Base-by-base conservation (phyloP, 176 grass and related monocot species). In the Avena atlantica region DNA sequence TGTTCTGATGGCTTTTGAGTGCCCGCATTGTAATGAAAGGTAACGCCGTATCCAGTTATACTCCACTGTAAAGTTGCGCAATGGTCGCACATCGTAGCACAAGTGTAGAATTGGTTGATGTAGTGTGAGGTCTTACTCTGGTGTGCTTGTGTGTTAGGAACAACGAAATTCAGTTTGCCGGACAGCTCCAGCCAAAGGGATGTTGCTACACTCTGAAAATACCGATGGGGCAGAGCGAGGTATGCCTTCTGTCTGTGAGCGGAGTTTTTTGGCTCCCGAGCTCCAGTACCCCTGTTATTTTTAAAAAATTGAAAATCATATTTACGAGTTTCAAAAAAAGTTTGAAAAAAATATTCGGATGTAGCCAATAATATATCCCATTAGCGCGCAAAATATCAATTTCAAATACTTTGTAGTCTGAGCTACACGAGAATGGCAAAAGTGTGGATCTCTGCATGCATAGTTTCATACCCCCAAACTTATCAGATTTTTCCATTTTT, bases 161-260 rank as follows among this genome's bases (percentile, higher is more conserved):
- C 82, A 98, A 94, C 14, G 96, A 98, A 83, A 9, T 98, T 74
- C 96, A 98, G 86, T 98, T 98, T 87, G 96, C 96, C 29, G 96
- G 96, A 50, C 92, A 91, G 78, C 85, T 98, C 64, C 93, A 94
- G 84, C 86, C 90, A 14, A 95, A 95, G 91, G 93, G 93, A 85
- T 89, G 96, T 25, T 90, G 85, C 71, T 95, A 94, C 45, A 20
- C 44, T 9, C 86, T 98, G 87, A 67, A 93, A 81, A 83, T 98
- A 37, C 93, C 85, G 3, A 21, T 47, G 1, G 90, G 93, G 70
- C 86, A 81, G 42, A 84, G 36, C 12, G 91, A 98, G 91, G 96
- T 98, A 49, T 72, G 63, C 23, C 89, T 64, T 7, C 40, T 0
- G 40, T 42, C 40, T 42, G 40, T 42, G 0, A 42, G 40, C 40